These are phyloP conservation scores for Magnolia officinalis DNA, from an alignment of 164 flowering plant genomes.

Conservation along the genomic window DNA sequence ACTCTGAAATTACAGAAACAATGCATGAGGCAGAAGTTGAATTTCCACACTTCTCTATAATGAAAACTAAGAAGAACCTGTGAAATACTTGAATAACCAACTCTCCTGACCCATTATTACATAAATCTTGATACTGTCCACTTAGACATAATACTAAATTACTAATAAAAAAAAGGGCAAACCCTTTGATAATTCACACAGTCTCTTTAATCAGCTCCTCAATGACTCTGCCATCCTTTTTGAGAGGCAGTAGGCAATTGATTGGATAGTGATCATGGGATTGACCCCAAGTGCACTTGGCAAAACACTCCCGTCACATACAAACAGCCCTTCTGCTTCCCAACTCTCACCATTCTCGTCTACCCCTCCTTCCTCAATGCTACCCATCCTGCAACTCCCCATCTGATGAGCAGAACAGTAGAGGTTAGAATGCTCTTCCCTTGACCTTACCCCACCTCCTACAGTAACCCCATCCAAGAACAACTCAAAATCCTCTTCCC, in stretches of 20 bases:
- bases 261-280: slow-evolving; percentile 47
- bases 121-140: no score
- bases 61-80: no score
- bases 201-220: not conserved
- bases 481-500: slow-evolving; percentile 29
- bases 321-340: slow-evolving; percentile 42
- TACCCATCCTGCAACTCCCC: slow-evolving; percentile 48
- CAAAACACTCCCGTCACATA: slow-evolving; percentile 42
- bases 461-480: slow-evolving; percentile 26
- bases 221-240: slow-evolving; percentile 25
- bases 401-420: slow-evolving; percentile 41
- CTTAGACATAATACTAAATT: no score
- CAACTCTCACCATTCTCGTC: slow-evolving; percentile 49
- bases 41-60: no score
- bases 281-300: slow-evolving; percentile 46
- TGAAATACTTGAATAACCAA: no score
- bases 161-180: not conserved
- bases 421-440: slow-evolving; percentile 24
- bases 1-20: no score
- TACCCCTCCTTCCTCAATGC: slow-evolving; percentile 32
- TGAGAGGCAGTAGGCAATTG: slow-evolving; percentile 37
- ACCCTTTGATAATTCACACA: not conserved
- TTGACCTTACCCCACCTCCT: slow-evolving; percentile 15
- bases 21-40: no score
- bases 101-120: no score